Evolutionary conservation across 306 rosid species (phyloP).

Genomic region (Fragaria ananassa): DNA sequence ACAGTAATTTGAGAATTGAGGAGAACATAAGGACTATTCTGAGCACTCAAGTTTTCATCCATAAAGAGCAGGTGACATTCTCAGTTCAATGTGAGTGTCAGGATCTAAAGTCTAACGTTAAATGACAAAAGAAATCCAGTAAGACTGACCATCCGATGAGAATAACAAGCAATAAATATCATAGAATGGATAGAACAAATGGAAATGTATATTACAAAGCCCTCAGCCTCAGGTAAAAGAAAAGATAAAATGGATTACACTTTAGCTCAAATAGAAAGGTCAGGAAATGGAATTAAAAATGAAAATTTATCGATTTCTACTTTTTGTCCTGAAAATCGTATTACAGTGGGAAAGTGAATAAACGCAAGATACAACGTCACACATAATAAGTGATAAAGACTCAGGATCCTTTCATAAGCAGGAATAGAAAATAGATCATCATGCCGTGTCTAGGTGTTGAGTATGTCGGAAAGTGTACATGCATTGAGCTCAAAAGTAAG

Average conservation of each 20-base stretch:
- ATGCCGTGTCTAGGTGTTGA: not conserved
- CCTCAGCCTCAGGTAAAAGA: too few relatives aligned
- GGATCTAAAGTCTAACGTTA: not conserved
- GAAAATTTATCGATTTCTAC: not conserved
- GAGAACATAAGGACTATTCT: not conserved
- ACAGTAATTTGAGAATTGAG: not conserved
- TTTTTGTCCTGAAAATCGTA: not conserved
- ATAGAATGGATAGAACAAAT: not conserved
- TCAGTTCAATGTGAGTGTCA: not conserved
- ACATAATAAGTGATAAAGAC: not conserved
- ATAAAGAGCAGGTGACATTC: not conserved
- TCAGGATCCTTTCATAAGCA: not conserved
- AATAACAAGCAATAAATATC: not conserved
- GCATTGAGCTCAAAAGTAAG: not conserved
- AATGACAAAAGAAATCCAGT: not conserved
- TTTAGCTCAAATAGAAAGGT: not conserved
- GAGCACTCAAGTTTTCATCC: constrained; percentile 15
- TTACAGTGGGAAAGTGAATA: not conserved
- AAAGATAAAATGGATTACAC: not conserved
- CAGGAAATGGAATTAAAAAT: not conserved
- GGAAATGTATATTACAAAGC: not conserved
- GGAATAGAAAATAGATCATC: not conserved
- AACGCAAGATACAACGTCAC: not conserved
- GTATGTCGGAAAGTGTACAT: not conserved
- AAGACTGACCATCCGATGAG: not conserved